These are phyloP conservation scores for Xylaria sp. DNA, from an alignment of 2,329 filamentous ascomycete genomes.

Conservation along the genomic window DNA sequence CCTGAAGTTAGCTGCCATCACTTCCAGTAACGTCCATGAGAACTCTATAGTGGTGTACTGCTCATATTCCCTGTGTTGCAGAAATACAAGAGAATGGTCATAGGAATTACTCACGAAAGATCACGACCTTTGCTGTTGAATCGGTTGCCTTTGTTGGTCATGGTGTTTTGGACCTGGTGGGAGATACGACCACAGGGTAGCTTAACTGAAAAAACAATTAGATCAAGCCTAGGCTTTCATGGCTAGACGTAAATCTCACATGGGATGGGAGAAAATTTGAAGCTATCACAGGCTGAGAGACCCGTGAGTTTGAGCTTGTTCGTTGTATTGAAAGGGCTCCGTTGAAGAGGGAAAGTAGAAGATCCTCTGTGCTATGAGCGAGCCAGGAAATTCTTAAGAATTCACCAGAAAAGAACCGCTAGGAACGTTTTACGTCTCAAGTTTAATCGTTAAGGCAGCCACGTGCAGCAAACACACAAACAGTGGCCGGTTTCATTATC, in stretches of 20 bases:
- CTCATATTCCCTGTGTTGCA: background rate
- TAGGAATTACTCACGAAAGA: background rate
- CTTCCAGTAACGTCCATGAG: background rate
- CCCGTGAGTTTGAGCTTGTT: background rate
- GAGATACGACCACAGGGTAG: too few species aligned
- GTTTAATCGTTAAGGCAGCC: background rate
- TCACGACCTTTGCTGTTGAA: background rate
- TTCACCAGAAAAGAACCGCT: background rate
- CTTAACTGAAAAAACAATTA: background rate
- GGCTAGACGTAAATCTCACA: too few species aligned
- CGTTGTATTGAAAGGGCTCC: background rate
- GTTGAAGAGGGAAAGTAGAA: background rate
- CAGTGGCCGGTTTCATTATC: background rate
- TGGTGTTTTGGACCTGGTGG: background rate
- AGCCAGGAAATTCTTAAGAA: background rate
- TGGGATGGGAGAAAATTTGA: background rate
- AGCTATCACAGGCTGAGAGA: background rate
- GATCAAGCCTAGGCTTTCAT: too few species aligned
- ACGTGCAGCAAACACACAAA: conserved; percentile 6
- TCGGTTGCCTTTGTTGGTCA: conserved; percentile 6
- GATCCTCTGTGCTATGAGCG: too few species aligned
- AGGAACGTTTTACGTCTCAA: background rate
- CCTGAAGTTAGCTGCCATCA: background rate
- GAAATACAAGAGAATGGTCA: background rate
- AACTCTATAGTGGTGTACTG: background rate